Evolutionary conservation across 306 rosid species (phyloP).

Genomic region (Prunus fruticosa): DNA sequence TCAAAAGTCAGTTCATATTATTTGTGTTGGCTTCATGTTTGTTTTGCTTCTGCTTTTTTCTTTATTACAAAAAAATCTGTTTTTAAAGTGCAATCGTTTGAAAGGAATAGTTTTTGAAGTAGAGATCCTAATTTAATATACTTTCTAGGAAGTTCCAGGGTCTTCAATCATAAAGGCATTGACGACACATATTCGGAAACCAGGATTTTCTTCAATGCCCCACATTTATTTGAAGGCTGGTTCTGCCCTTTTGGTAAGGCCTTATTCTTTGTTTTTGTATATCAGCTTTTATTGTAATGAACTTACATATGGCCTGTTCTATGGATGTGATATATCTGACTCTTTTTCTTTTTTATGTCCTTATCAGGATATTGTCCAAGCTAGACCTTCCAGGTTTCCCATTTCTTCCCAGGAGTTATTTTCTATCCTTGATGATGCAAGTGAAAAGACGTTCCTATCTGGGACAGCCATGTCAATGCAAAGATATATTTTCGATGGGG

Average conservation of each 20-base stretch:
- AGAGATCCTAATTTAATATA: conserved; percentile 25
- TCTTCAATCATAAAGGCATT: conserved; percentile 59
- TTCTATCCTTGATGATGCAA: conserved; percentile 70
- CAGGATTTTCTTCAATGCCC: conserved; percentile 53
- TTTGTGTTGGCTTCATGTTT: not conserved
- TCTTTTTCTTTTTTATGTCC: not conserved
- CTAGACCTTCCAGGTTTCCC: conserved; percentile 54
- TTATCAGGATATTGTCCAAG: conserved; percentile 74
- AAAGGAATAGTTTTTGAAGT: not conserved
- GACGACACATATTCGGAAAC: conserved; percentile 45
- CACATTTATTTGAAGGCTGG: conserved; percentile 81
- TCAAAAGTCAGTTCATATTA: no score
- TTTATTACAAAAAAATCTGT: not conserved
- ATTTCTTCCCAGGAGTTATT: conserved; percentile 65
- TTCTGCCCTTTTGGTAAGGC: conserved; percentile 72
- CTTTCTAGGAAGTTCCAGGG: conserved; percentile 68
- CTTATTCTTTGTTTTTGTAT: conserved; percentile 11
- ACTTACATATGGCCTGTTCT: conserved; percentile 5
- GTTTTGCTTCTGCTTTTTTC: not conserved
- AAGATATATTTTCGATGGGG: conserved; percentile 68
- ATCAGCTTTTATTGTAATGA: conserved; percentile 13
- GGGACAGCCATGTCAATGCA: conserved; percentile 70
- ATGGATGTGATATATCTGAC: conserved; percentile 15
- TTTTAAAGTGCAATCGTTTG: not conserved
- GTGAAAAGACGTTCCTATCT: conserved; percentile 73